Percentiles rank a stretch among this genome's conserved stretches.
Conservation (phyloP, 1,284 basidiomycete species). For the Apiotrichum sp. region DNA sequence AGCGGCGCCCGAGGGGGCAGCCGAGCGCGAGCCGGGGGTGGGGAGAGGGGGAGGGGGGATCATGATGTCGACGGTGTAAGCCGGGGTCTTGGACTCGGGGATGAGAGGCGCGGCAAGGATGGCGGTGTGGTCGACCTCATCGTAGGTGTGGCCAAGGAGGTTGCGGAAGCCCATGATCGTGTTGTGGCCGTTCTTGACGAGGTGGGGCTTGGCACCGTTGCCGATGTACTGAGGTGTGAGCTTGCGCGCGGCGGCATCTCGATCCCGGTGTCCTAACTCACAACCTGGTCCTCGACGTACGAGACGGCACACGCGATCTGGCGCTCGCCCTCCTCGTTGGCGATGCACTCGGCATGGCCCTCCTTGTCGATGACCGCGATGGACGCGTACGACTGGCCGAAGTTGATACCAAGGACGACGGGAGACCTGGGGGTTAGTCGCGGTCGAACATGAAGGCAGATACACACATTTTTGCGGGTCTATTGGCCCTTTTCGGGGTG, state of each 20-base stretch:
- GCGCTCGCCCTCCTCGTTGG: conserved; percentile 96
- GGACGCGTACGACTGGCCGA: conserved; percentile 91
- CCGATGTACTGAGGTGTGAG: conserved; percentile 72
- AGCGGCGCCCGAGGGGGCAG: conserved; percentile 56
- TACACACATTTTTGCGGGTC: too few relatives aligned
- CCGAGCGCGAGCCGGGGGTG: conserved; percentile 45
- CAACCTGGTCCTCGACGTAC: conserved; percentile 84
- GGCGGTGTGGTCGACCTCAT: conserved; percentile 48
- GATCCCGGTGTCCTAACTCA: conserved; percentile 46
- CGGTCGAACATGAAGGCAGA: too few relatives aligned
- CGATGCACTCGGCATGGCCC: conserved; percentile 85
- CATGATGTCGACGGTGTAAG: conserved; percentile 78
- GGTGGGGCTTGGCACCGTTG: conserved; percentile 88
- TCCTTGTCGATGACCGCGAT: conserved; percentile 97
- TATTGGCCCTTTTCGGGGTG: too few relatives aligned
- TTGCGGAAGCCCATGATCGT: conserved; percentile 93
- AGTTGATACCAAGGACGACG: conserved; percentile 80
- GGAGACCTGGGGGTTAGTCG: conserved; percentile 12
- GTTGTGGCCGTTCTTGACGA: conserved; percentile 91
- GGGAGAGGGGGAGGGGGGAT: conserved; percentile 65
- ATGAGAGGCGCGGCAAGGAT: conserved; percentile 52
- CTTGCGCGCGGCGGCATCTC: neutral
- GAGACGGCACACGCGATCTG: conserved; percentile 94
- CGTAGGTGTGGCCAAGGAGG: conserved; percentile 76
- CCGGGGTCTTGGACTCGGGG: conserved; percentile 66